A percentile compares a stretch with the other conserved stretches of the same genome.
Conservation (phyloP, 2,329 filamentous ascomycete species). For the Alternaria metachromatica region DNA sequence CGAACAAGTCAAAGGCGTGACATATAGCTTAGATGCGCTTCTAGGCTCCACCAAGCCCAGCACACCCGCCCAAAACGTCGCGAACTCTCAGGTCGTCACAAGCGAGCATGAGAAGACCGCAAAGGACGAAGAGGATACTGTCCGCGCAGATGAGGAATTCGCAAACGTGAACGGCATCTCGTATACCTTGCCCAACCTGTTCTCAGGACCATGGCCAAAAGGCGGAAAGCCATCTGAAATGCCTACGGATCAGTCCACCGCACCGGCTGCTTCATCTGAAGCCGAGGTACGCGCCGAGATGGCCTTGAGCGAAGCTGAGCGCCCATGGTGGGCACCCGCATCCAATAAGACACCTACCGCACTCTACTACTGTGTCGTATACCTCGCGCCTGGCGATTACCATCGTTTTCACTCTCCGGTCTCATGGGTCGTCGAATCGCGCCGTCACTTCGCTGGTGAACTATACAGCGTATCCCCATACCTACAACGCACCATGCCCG, state of each 20-base stretch:
- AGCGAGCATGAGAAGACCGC: constrained; percentile 39
- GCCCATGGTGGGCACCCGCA: constrained; percentile 58
- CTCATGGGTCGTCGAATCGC: constrained; percentile 91
- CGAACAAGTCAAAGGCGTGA: constrained; percentile 98
- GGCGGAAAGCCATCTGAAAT: constrained; percentile 56
- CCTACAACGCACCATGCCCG: constrained; percentile 87
- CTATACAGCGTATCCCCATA: constrained; percentile 95
- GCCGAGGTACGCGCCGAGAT: constrained; percentile 85
- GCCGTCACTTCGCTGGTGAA: constrained; percentile 97
- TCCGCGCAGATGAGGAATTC: constrained; percentile 88
- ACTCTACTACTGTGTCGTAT: constrained; percentile 93
- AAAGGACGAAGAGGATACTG: constrained; percentile 64
- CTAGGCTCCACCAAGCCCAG: constrained; percentile 64
- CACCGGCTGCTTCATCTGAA: constrained; percentile 73
- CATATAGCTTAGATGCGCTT: constrained; percentile 92
- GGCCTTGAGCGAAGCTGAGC: constrained; percentile 68
- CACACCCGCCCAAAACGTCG: constrained; percentile 52
- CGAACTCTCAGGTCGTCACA: constrained; percentile 27
- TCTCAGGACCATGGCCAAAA: constrained; percentile 70
- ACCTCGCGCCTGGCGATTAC: constrained; percentile 96
- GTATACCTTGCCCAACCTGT: constrained; percentile 86
- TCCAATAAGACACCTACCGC: constrained; percentile 61
- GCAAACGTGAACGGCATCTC: constrained; percentile 93
- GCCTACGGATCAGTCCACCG: constrained; percentile 75
- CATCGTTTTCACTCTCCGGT: constrained; percentile 97